Base-by-base conservation (phyloP, 2,329 filamentous ascomycete genomes). In the Paracoccidioides brasiliensis region DNA sequence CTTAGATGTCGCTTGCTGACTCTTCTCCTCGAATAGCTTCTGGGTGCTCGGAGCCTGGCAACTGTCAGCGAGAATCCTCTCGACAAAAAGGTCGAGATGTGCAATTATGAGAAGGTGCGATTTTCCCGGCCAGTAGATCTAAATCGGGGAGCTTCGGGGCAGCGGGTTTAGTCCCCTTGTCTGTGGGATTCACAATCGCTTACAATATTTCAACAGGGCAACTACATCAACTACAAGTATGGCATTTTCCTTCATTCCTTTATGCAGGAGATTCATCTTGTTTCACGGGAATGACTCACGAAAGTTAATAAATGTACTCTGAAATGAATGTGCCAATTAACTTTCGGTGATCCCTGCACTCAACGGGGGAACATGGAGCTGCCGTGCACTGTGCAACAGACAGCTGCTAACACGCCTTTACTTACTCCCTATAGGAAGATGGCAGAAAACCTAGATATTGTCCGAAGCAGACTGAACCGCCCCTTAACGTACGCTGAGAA, bases 401-500 rank as follows among this genome's bases (percentile, higher is more conserved):
- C 38, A 12, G 50, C 42, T 52, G 54, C 62, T 69, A 63, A 69
- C 60, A 58, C 61, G 45, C 15, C 42, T 59, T 44, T 53, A 52
- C 60, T 44, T 53, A 52, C 60, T 52, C 46, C 56, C 57, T 60
- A 51, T 74, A 90, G 88, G 82, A 96, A 96, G 82, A 96, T 97
- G 90, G 90, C 87, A 66, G 90, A 97, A 79, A 97, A 95, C 81
- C 82, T 98, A 59, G 79, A 83, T 67, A 83, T 98, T 73, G 93
- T 98, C 65, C 88, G 93, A 69, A 74, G 78, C 67, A 85, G 93
- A 68, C 82, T 98, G 64, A 95, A 95, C 78, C 85, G 88, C 66
- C 93, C 93, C 64, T 83, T 98, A 67, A 93, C 90, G 66, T 95
- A 85, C 72, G 88, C 90, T 72, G 93, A 98, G 82, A 98, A 98